Base-by-base conservation (phyloP, 176 grass and related monocot species). In the Oryza officinalis region DNA sequence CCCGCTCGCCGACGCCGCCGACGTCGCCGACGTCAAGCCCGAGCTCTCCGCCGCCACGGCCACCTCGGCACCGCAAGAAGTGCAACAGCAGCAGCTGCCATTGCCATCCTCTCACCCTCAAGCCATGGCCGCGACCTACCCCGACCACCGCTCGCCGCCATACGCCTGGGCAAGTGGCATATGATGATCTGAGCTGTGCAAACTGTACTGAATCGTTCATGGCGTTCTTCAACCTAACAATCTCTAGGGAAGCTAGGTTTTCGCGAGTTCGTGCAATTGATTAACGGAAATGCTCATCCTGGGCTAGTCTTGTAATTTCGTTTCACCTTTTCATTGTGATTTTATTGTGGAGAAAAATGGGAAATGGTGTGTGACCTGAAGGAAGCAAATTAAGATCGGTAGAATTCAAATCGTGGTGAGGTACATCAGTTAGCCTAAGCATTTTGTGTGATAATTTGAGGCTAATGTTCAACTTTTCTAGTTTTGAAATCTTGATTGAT, bases 201-300 rank as follows among this genome's bases (percentile, higher is more conserved):
- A 40, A 12, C 75, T 60, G 23, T 75, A 35, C 33, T 35, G 45
- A 27, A 30, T 74, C 28, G 15, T 63, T 63, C 44, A 47, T 78
- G 69, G 84, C 57, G 64, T 85, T 82, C 45, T 90, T 89, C 64
- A 31, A 79, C 84, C 80, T 90, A 83, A 79, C 69, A 87, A 84
- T 73, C 63, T 71, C 75, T 90, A 87, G 75, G 43, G 69, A 83
- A 79, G 32, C 74, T 86, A 90, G 88, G 60, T 73, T 73, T 86
- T 74, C 74, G 65, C 79, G 79, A 83, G 27, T 72, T 27, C 72
- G 75, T 69, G 71, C 32, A 45, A 69, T 81, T 81, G 85, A 60
- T 87, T 81, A 79, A 44, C 80, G 65, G 76, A 15, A 44, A 15
- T 73, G 59, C 83, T 71, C 67, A 14, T 81, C 57, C 82, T 67